These are phyloP conservation scores for Xylaria hypoxylon DNA, from an alignment of 2,329 filamentous ascomycete genomes.

Conservation along the genomic window DNA sequence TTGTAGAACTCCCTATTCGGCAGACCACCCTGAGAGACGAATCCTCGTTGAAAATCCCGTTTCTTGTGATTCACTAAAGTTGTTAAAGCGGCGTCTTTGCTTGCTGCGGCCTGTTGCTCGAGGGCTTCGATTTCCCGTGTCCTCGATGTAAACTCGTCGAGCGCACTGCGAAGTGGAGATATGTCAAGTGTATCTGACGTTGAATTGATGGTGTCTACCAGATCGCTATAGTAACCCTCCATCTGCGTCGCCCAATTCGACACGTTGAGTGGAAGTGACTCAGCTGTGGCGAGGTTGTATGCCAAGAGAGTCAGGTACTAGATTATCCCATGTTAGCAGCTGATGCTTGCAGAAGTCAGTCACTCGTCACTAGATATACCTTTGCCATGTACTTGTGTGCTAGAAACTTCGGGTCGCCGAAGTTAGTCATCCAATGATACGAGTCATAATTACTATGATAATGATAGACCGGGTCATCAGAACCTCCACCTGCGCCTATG, in stretches of 20 bases:
- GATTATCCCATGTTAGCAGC: constrained; percentile 7
- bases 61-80: constrained; percentile 60
- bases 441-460: constrained; percentile 89
- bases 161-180: constrained; percentile 53
- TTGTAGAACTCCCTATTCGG: constrained; percentile 59
- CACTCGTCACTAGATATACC: constrained; percentile 49
- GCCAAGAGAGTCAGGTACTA: constrained; percentile 56
- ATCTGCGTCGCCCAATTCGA: constrained; percentile 57
- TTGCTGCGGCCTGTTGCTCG: constrained; percentile 48
- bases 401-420: constrained; percentile 75
- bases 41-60: constrained; percentile 61
- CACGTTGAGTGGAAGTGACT: constrained; percentile 56
- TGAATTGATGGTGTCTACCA: constrained; percentile 51
- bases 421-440: constrained; percentile 85
- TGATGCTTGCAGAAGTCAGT: not conserved
- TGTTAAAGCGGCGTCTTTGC: constrained; percentile 49
- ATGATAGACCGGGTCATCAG: constrained; percentile 71
- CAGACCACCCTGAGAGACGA: constrained; percentile 61
- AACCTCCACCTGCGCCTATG: constrained; percentile 61
- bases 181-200: constrained; percentile 54
- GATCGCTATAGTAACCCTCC: constrained; percentile 54
- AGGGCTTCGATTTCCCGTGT: constrained; percentile 52
- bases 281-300: constrained; percentile 54
- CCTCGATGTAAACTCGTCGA: constrained; percentile 52
- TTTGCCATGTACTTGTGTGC: constrained; percentile 70